Evolutionary conservation across 2,329 filamentous ascomycete species (phyloP).

Genomic region (Trichoderma brevicompactum): DNA sequence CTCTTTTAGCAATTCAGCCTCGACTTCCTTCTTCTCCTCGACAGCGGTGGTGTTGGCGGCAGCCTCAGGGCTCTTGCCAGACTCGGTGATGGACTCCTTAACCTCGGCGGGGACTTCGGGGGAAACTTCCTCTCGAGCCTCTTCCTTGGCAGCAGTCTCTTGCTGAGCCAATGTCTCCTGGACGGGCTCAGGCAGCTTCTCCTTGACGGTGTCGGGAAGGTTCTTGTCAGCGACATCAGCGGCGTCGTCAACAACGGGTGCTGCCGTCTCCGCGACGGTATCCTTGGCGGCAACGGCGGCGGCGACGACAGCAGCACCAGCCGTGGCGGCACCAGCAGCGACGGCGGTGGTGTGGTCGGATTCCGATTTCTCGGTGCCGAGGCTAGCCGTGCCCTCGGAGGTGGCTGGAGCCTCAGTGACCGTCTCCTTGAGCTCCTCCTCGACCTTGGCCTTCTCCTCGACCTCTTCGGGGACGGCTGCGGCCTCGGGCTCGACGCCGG

Average conservation of each 20-base stretch:
- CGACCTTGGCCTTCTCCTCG: slow-evolving; percentile 70
- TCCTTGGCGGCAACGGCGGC: slow-evolving; percentile 42
- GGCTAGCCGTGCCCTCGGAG: slow-evolving; percentile 58
- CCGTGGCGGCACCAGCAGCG: slow-evolving; percentile 41
- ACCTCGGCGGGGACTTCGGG: slow-evolving; percentile 60
- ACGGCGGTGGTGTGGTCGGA: slow-evolving; percentile 46
- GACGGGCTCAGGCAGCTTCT: slow-evolving; percentile 54
- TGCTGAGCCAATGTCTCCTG: slow-evolving; percentile 53
- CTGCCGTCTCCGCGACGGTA: slow-evolving; percentile 43
- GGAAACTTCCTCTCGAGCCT: slow-evolving; percentile 50
- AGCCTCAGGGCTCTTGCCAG: slow-evolving; percentile 70
- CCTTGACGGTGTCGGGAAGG: slow-evolving; percentile 59
- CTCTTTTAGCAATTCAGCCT: slow-evolving; percentile 73
- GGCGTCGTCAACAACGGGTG: slow-evolving; percentile 44
- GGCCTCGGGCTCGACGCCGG: slow-evolving; percentile 67
- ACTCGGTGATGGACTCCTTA: slow-evolving; percentile 60
- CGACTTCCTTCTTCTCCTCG: slow-evolving; percentile 73
- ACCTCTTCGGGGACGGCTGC: slow-evolving; percentile 68
- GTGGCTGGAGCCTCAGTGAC: slow-evolving; percentile 64
- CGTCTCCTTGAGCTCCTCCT: slow-evolving; percentile 71
- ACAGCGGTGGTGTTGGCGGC: slow-evolving; percentile 70
- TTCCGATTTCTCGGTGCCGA: slow-evolving; percentile 59
- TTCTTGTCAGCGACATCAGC: slow-evolving; percentile 50
- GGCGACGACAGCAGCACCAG: slow-evolving; percentile 40
- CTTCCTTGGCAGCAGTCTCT: slow-evolving; percentile 43